Evolutionary conservation across 2,329 filamentous ascomycete genomes (phyloP).

Genomic region (Penicillium sp.): DNA sequence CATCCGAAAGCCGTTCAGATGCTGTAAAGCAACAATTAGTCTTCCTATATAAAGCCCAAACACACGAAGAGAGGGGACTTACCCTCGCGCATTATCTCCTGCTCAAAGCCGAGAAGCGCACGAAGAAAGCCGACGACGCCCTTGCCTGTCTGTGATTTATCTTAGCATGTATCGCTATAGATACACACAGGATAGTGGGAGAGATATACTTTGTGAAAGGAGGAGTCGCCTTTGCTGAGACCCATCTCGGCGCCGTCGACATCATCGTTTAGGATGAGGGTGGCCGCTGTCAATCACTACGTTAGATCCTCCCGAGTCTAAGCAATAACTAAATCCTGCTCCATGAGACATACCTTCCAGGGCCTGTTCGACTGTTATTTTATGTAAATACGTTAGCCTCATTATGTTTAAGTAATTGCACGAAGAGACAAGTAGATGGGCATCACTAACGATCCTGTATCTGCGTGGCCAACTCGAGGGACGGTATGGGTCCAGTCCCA

Average conservation of each 20-base stretch:
- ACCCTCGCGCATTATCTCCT: constrained; percentile 79
- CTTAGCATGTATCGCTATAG: background rate
- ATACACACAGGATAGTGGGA: constrained; percentile 2
- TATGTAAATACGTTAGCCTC: constrained; percentile 20
- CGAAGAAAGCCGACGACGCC: constrained; percentile 80
- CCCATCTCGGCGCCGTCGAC: constrained; percentile 75
- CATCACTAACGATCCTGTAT: constrained; percentile 44
- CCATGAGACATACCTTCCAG: constrained; percentile 36
- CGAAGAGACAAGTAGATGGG: background rate
- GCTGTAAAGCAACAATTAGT: constrained; percentile 47
- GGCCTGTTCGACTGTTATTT: constrained; percentile 35
- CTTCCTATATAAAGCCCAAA: background rate
- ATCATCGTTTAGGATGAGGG: constrained; percentile 82
- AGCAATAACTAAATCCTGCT: background rate
- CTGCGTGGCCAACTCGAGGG: constrained; percentile 56
- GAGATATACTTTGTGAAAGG: constrained; percentile 71
- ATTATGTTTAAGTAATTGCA: background rate
- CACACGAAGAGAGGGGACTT: constrained; percentile 16
- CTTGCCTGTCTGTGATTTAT: constrained; percentile 59
- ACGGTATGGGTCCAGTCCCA: constrained; percentile 47
- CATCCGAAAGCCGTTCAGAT: constrained; percentile 64
- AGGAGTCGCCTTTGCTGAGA: constrained; percentile 67
- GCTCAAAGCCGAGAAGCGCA: constrained; percentile 85
- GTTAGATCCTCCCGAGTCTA: constrained; percentile 1
- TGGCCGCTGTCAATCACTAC: constrained; percentile 49